Conservation (phyloP, 305 asterid genomes). For the Fraxinus baroniana region DNA sequence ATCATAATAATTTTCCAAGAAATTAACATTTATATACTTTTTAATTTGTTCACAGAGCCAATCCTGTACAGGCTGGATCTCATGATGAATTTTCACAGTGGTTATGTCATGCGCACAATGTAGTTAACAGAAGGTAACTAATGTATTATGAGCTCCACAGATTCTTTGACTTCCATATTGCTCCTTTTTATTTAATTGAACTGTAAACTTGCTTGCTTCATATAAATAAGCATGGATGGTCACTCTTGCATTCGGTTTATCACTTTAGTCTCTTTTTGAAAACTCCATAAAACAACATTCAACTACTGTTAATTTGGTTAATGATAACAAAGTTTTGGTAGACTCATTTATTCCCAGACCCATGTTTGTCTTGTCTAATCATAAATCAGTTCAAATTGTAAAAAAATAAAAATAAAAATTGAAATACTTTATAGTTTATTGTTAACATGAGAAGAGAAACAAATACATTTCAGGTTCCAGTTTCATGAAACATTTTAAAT, state of each 20-base stretch:
- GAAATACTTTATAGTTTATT: background rate
- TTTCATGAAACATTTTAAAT: background rate
- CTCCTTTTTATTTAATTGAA: background rate
- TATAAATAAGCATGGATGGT: background rate
- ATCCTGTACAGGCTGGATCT: conserved; percentile 75
- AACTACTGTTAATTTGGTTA: background rate
- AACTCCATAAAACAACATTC: background rate
- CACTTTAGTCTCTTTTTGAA: background rate
- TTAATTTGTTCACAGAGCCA: conserved; percentile 53
- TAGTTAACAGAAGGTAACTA: conserved; percentile 82
- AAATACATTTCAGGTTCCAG: background rate
- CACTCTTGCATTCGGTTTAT: background rate
- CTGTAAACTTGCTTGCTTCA: background rate
- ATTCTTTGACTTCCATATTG: conserved; percentile 4
- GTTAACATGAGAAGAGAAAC: background rate
- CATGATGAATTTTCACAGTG: conserved; percentile 79
- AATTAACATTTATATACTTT: background rate
- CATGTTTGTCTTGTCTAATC: background rate
- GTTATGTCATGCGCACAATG: conserved; percentile 84
- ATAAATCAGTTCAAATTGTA: background rate
- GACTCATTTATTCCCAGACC: background rate
- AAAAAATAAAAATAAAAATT: background rate
- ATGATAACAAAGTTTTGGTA: background rate
- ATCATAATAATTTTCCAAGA: background rate
- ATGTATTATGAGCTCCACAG: background rate